phyloP scores from a whole-genome alignment of 306 rosid species.

The Cajanus cajan region DNA sequence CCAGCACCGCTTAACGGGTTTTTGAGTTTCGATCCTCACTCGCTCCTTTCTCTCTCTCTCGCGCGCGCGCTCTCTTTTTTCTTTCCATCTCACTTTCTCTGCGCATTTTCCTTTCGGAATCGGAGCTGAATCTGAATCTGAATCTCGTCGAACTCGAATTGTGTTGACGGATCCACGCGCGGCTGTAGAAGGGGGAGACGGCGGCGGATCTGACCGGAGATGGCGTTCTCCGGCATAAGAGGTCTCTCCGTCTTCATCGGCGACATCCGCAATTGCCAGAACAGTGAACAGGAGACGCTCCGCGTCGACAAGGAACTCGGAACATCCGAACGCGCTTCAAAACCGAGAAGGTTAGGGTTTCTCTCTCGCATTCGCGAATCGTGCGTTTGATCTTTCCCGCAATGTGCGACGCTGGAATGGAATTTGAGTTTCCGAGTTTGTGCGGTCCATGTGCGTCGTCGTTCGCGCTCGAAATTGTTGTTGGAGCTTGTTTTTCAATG shows the following conservation, averaged over 20 bases:
- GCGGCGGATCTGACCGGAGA: slow-evolving; percentile 51
- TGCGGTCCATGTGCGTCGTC: neutral
- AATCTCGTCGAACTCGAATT: neutral
- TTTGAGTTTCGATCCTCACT: neutral
- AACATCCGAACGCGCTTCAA: slow-evolving; percentile 73
- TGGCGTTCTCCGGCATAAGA: slow-evolving; percentile 78
- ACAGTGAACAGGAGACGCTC: slow-evolving; percentile 73
- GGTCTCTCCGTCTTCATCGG: slow-evolving; percentile 81
- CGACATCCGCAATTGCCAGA: slow-evolving; percentile 70
- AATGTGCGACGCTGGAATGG: neutral
- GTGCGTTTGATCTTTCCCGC: neutral
- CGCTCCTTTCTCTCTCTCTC: neutral
- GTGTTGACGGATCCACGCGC: neutral
- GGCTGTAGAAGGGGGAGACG: slow-evolving; percentile 16
- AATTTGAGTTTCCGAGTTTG: neutral
- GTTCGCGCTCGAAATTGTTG: neutral
- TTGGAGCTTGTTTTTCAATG: neutral
- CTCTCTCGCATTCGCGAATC: neutral
- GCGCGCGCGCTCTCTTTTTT: neutral
- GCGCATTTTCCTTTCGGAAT: neutral
- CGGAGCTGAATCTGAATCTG: neutral
- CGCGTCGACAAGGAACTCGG: slow-evolving; percentile 90
- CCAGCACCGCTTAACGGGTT: neutral
- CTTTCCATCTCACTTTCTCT: neutral
- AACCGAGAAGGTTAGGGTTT: slow-evolving; percentile 68